phyloP scores from a whole-genome alignment of 176 grass and related monocot genomes.

The Oryza rufipogon region DNA sequence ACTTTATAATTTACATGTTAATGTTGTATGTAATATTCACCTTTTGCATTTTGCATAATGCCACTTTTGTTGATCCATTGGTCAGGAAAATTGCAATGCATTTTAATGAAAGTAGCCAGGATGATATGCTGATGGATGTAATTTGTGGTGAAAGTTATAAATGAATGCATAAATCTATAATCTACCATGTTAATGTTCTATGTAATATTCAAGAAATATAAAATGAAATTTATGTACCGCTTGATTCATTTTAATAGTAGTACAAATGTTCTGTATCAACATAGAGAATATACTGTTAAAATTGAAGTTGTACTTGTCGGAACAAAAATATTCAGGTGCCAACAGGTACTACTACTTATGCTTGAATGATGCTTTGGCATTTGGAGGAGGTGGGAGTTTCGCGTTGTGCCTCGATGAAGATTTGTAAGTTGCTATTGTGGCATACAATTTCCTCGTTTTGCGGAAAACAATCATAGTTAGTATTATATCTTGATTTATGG shows the following conservation, averaged over 20 bases:
- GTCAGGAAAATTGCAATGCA: not conserved
- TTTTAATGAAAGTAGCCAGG: not conserved
- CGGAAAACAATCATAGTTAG: not conserved
- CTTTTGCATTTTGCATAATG: not conserved
- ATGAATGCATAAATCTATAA: not conserved
- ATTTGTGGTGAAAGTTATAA: not conserved
- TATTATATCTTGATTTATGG: constrained; percentile 35
- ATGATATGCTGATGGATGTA: not conserved
- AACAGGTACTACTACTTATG: constrained; percentile 95
- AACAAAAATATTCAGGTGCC: constrained; percentile 48
- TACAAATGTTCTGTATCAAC: not conserved
- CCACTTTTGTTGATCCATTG: not conserved
- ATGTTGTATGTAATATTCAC: not conserved
- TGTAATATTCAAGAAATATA: not conserved
- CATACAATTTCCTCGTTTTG: constrained; percentile 5
- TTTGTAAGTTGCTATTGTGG: constrained; percentile 65
- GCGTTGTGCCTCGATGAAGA: constrained; percentile 82
- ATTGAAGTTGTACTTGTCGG: not conserved
- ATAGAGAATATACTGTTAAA: constrained; percentile 5
- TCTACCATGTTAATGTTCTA: not conserved
- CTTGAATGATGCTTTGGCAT: constrained; percentile 80
- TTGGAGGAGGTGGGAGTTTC: constrained; percentile 84
- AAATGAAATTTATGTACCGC: not conserved
- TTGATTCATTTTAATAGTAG: not conserved
- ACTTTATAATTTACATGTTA: not conserved